A percentile compares a stretch with the other conserved stretches of the same genome.
Evolutionary conservation across 371 early-diverging fungal species (phyloP).

Genomic region (Rhizopus delemar): DNA sequence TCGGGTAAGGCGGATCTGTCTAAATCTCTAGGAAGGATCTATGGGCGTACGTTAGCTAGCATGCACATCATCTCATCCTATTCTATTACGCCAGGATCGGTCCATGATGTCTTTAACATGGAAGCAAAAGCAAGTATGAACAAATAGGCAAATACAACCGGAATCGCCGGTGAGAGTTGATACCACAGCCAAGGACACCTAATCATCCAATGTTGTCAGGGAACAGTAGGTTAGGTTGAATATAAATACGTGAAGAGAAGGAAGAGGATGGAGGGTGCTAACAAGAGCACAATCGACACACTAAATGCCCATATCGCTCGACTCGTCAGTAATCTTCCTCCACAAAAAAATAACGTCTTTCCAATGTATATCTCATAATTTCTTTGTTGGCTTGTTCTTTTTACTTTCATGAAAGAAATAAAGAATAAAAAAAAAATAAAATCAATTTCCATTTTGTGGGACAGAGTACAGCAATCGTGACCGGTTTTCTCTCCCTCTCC

Average conservation of each 20-base stretch:
- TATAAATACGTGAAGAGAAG: slow-evolving; percentile 66
- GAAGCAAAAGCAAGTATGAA: slow-evolving; percentile 66
- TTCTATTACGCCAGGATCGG: slow-evolving; percentile 81
- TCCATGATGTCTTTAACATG: slow-evolving; percentile 83
- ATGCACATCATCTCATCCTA: neutral
- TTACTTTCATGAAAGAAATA: slow-evolving; percentile 3
- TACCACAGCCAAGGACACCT: slow-evolving; percentile 74
- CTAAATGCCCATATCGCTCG: slow-evolving; percentile 68
- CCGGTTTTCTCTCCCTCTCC: neutral
- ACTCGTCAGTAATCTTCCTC: slow-evolving; percentile 74
- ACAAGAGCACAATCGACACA: slow-evolving; percentile 64
- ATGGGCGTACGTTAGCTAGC: neutral
- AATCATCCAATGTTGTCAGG: neutral
- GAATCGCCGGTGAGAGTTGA: slow-evolving; percentile 62
- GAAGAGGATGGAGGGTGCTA: slow-evolving; percentile 69
- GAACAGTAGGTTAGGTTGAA: neutral
- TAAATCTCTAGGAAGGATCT: slow-evolving; percentile 74
- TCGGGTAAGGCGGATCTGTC: slow-evolving; percentile 31
- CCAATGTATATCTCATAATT: slow-evolving; percentile 48
- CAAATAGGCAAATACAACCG: slow-evolving; percentile 73
- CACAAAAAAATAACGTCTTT: slow-evolving; percentile 61
- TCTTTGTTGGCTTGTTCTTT: slow-evolving; percentile 12
- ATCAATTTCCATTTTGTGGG: neutral
- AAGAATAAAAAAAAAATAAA: neutral
- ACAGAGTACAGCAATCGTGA: neutral